These are phyloP conservation scores for Rhizophora apiculata DNA, from an alignment of 345 rosid species.

Conservation along the genomic window DNA sequence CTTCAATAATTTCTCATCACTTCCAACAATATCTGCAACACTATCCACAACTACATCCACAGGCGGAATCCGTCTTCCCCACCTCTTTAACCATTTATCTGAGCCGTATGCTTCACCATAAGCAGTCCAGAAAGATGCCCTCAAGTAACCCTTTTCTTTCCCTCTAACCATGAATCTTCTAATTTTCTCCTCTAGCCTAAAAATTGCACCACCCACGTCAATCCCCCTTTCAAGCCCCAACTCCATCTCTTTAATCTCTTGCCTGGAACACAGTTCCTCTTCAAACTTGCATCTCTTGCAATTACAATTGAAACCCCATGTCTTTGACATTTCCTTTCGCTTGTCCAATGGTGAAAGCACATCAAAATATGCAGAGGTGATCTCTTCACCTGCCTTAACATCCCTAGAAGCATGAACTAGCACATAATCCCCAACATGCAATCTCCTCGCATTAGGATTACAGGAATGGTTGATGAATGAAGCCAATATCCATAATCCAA, in stretches of 20 bases:
- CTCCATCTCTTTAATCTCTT: conserved; percentile 54
- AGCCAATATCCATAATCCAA: conserved; percentile 71
- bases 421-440: conserved; percentile 67
- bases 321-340: conserved; percentile 55
- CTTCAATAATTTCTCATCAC: conserved; percentile 66
- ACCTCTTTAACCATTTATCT: conserved; percentile 52
- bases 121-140: conserved; percentile 76
- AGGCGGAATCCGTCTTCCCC: conserved; percentile 69
- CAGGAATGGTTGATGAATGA: conserved; percentile 90
- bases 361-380: conserved; percentile 69
- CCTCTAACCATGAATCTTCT: conserved; percentile 67
- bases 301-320: conserved; percentile 70
- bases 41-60: conserved; percentile 50
- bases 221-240: conserved; percentile 53
- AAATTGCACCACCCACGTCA: conserved; percentile 51
- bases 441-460: conserved; percentile 60
- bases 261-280: conserved; percentile 39
- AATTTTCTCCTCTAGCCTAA: conserved; percentile 69
- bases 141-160: conserved; percentile 63
- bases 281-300: conserved; percentile 75
- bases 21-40: conserved; percentile 50
- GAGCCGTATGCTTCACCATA: conserved; percentile 52
- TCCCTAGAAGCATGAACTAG: conserved; percentile 75
- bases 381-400: conserved; percentile 77
- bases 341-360: conserved; percentile 44